A percentile compares a stretch with the other conserved stretches of the same genome.
Evolutionary conservation across 371 early-diverging fungal genomes (phyloP).

Genomic region (Circinella minor): DNA sequence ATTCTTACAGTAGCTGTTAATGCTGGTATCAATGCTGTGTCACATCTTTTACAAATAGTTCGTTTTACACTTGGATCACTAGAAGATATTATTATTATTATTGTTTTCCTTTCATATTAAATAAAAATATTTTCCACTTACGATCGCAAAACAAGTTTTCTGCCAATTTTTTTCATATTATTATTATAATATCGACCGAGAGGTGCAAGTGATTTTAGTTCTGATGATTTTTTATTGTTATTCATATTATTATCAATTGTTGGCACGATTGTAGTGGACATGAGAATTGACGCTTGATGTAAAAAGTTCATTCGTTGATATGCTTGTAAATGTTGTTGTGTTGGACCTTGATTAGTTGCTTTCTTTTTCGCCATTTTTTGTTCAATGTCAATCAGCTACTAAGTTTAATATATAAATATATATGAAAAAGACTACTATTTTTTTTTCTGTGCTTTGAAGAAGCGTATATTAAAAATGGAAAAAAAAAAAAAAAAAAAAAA

Average conservation of each 20-base stretch:
- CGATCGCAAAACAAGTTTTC: slow-evolving; percentile 41
- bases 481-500: too few relatives aligned
- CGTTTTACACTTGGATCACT: slow-evolving; percentile 49
- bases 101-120: neutral
- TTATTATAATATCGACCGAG: slow-evolving; percentile 41
- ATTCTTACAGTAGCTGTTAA: slow-evolving; percentile 33
- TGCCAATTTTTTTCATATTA: slow-evolving; percentile 41
- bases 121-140: slow-evolving; percentile 16
- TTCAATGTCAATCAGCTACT: too few relatives aligned
- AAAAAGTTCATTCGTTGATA: slow-evolving; percentile 46
- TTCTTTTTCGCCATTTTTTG: slow-evolving; percentile 31
- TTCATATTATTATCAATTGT: neutral
- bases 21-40: slow-evolving; percentile 39
- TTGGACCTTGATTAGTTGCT: slow-evolving; percentile 17
- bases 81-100: neutral
- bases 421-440: too few relatives aligned
- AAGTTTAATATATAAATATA: too few relatives aligned
- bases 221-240: neutral
- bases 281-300: slow-evolving; percentile 44
- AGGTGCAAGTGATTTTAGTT: slow-evolving; percentile 16
- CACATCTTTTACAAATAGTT: slow-evolving; percentile 45
- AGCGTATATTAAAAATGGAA: too few relatives aligned
- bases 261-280: slow-evolving; percentile 31
- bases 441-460: too few relatives aligned
- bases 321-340: slow-evolving; percentile 36